Conservation (phyloP, 164 flowering plant genomes). For the Brasenia schreberi region DNA sequence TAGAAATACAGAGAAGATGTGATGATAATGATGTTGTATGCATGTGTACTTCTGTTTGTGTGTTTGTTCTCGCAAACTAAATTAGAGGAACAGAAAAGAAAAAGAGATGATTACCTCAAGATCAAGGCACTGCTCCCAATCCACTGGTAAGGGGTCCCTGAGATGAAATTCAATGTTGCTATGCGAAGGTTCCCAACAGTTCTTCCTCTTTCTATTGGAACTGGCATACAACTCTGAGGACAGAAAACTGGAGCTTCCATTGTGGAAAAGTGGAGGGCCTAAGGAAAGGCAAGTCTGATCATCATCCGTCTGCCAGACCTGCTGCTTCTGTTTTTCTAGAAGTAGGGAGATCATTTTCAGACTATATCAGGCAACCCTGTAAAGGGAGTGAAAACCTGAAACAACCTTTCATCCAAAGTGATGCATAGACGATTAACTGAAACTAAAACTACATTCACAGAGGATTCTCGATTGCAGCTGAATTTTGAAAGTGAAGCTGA, state of each 20-base stretch:
- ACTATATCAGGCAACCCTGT: background rate
- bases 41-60: too few species aligned
- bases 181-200: constrained; percentile 15
- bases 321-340: constrained; percentile 4
- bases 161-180: constrained; percentile 40
- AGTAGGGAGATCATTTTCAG: constrained; percentile 1
- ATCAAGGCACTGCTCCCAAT: constrained; percentile 70
- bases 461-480: constrained; percentile 8
- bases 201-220: constrained; percentile 42
- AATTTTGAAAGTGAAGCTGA: background rate
- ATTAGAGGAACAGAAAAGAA: background rate
- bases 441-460: background rate
- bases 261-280: constrained; percentile 15
- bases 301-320: constrained; percentile 9
- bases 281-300: constrained; percentile 43
- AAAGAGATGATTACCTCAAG: constrained; percentile 25
- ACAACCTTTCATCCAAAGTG: too few species aligned
- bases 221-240: constrained; percentile 17
- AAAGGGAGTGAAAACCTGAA: constrained; percentile 2
- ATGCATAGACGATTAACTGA: too few species aligned
- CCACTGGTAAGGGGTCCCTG: constrained; percentile 35
- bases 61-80: too few species aligned
- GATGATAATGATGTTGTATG: background rate
- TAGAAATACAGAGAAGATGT: background rate
- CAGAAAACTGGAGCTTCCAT: constrained; percentile 9